phyloP scores from a whole-genome alignment of 2,329 filamentous ascomycete genomes.

The Colletotrichum tabaci region DNA sequence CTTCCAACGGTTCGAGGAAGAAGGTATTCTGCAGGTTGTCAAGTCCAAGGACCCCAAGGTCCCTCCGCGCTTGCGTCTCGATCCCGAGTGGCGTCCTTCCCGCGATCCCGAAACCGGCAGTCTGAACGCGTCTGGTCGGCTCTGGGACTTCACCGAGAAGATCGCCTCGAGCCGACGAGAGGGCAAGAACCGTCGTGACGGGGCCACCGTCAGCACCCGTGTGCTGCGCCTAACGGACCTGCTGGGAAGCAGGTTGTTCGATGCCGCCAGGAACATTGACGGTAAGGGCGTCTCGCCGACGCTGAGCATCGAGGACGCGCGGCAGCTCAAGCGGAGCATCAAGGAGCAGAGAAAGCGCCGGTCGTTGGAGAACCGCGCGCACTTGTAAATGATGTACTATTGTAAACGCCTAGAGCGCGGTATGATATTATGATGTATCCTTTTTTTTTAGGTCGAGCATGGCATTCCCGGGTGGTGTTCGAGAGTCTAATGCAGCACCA shows the following conservation, averaged over 20 bases:
- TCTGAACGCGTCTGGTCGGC: conserved; percentile 78
- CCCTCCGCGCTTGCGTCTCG: conserved; percentile 76
- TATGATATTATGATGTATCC: conserved; percentile 32
- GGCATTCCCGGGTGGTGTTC: background rate
- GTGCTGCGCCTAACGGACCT: conserved; percentile 84
- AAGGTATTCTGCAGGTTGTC: conserved; percentile 85
- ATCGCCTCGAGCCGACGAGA: conserved; percentile 88
- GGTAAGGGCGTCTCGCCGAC: conserved; percentile 58
- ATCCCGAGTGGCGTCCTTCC: conserved; percentile 80
- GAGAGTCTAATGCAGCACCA: background rate
- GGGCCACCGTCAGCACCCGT: conserved; percentile 86
- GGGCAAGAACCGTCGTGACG: conserved; percentile 96
- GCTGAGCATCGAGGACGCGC: conserved; percentile 66
- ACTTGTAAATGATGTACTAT: conserved; percentile 56
- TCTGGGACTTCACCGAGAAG: conserved; percentile 94
- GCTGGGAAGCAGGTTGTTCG: conserved; percentile 80
- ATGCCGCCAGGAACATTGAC: conserved; percentile 62
- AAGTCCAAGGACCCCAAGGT: conserved; percentile 77
- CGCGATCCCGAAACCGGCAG: conserved; percentile 73
- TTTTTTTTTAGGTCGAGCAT: conserved; percentile 2
- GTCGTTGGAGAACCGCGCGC: conserved; percentile 65
- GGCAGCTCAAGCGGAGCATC: conserved; percentile 58
- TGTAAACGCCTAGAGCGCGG: conserved; percentile 34
- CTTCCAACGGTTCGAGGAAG: conserved; percentile 89
- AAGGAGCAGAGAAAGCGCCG: conserved; percentile 64